These are phyloP conservation scores for Boletus vinaceobasis DNA, from an alignment of 768 basidiomycete genomes.

Conservation along the genomic window DNA sequence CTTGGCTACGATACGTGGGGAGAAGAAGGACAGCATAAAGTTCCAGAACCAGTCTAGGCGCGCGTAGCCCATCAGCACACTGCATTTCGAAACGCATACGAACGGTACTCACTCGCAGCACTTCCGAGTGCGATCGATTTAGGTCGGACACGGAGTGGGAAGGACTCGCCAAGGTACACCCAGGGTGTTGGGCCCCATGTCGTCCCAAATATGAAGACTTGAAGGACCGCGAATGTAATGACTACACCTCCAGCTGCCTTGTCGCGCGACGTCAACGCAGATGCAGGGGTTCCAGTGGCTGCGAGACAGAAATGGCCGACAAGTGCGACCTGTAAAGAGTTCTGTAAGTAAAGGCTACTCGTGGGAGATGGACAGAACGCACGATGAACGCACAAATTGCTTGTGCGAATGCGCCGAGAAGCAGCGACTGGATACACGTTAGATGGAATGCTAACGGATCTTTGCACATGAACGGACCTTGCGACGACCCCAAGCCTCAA, in stretches of 20 bases:
- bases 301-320: conserved; percentile 70
- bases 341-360: neutral
- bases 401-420: conserved; percentile 60
- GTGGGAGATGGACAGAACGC: conserved; percentile 12
- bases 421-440: conserved; percentile 46
- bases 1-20: conserved; percentile 61
- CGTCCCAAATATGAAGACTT: conserved; percentile 66
- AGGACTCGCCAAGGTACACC: conserved; percentile 78
- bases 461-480: conserved; percentile 36
- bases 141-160: conserved; percentile 76
- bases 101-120: conserved; percentile 38
- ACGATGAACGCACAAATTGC: conserved; percentile 62
- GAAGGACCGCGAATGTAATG: conserved; percentile 75
- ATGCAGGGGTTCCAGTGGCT: conserved; percentile 44
- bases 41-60: conserved; percentile 65
- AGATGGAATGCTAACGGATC: neutral
- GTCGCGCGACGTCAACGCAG: conserved; percentile 52
- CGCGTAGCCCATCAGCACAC: conserved; percentile 3
- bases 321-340: conserved; percentile 51
- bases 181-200: conserved; percentile 79
- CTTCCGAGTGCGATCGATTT: conserved; percentile 78
- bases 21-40: conserved; percentile 70
- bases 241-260: conserved; percentile 60
- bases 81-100: neutral
- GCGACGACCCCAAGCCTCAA: conserved; percentile 74